Evolutionary conservation across 2,329 filamentous ascomycete species (phyloP), one percentile per base, ranked within the genome.

Genomic region (Hymenoscyphus occultus): DNA sequence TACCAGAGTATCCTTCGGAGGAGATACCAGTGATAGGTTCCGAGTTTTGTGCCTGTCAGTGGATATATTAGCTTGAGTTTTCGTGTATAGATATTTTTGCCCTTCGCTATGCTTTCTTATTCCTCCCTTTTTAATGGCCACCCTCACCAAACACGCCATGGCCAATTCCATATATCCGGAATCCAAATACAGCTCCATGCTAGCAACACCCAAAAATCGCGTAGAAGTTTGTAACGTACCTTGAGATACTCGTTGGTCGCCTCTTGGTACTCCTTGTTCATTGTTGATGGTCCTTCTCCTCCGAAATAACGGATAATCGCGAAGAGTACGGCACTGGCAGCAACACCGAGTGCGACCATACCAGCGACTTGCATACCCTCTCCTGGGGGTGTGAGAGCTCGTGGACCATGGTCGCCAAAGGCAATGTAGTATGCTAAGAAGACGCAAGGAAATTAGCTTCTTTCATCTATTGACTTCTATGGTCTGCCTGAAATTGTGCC

Each of bases 231-330:
- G 40, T 31, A 56, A 81, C 87, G 75, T 82, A 96, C 94, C 86
- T 88, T 93, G 79, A 97, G 84, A 80, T 91, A 95, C 83, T 97
- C 95, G 81, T 99, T 97, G 73, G 89, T 86, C 73, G 90, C 90
- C 84, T 98, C 93, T 83, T 99, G 92, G 87, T 91, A 98, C 82
- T 99, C 95, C 85, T 92, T 91, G 82, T 84, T 94, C 93, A 99
- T 96, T 75, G 94, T 96, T 79, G 84, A 83, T 72, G 95, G 95
- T 69, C 85, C 76, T 67, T 86, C 85, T 77, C 86, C 84, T 75
- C 90, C 92, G 78, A 91, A 89, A 72, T 84, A 71, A 75, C 93
- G 90, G 77, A 91, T 85, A 74, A 79, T 69, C 74, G 82, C 82
- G 83, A 98, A 98, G 79, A 97, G 68, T 70, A 80, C 84, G 72